Base-by-base conservation (phyloP, 176 grass and related monocot genomes). In the Musa schizocarpa region DNA sequence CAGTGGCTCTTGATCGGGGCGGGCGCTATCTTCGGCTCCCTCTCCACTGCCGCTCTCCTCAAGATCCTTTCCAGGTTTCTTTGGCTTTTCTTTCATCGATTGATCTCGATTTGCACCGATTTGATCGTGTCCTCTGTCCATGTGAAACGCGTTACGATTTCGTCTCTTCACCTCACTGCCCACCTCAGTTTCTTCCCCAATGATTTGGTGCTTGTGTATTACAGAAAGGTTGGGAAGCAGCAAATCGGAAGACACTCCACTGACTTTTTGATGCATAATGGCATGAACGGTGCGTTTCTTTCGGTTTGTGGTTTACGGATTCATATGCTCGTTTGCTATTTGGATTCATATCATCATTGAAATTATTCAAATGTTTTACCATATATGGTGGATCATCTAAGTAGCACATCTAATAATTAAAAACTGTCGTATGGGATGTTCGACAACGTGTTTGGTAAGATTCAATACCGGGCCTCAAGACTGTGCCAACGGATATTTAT, bases 61-160 rank as follows among this genome's bases (percentile, higher is more conserved):
- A 82, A 53, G 5, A 23, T 82, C 62, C 26, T 87, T 63, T 83
- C 90, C 10, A 89, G 88, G 95, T 93, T 68, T 48, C 50, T 84
- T 79, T 14, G 49, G 68, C n/a, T 17, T 34, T 2, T 25, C 11
- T 56, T 54, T 24, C 13, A 81, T 65, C 3, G 2, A 3, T 17
- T 16, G 29, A n/a, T 24, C 13, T 53, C 53, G 50, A 19, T 27
- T 70, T 76, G 48, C 50, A 54, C 14, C 17, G 43, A 22, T 76
- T 34, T 2, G 68, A 22, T 1, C 59, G 9, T 82, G 65, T 48
- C 13, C 8, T 5, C 13, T 13, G 26, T 68, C 65, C 24, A 24
- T 69, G 65, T 6, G 4, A 43, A 43, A 43, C 34, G 34, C 4
- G 34, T 43, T 43, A 58, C 17, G 55, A 58, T 58, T 19, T 58